These are phyloP conservation scores for Trichothecium sympodiale DNA, from an alignment of 2,329 filamentous ascomycete species.

Conservation along the genomic window DNA sequence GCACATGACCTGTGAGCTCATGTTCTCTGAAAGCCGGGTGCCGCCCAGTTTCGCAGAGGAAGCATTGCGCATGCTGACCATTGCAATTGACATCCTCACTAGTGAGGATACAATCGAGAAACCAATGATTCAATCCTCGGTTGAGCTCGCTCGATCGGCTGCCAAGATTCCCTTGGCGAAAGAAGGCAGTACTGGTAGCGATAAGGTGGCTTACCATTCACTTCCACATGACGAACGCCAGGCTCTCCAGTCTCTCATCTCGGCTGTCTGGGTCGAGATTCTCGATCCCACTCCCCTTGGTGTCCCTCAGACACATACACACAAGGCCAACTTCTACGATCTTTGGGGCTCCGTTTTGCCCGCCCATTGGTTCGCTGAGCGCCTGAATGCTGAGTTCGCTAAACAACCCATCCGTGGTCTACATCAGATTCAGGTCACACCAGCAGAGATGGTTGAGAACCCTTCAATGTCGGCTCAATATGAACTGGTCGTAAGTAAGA, in stretches of 20 bases:
- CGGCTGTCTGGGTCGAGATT: constrained; percentile 31
- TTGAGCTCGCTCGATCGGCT: constrained; percentile 23
- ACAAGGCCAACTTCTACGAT: constrained; percentile 37
- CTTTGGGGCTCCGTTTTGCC: constrained; percentile 38
- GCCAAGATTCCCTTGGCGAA: constrained; percentile 29
- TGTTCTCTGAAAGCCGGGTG: constrained; percentile 34
- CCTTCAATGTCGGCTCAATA: constrained; percentile 39
- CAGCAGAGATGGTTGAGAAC: constrained; percentile 37
- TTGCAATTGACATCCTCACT: constrained; percentile 33
- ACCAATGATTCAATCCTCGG: constrained; percentile 30
- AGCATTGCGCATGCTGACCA: constrained; percentile 32
- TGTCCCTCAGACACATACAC: constrained; percentile 28
- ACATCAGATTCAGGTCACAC: constrained; percentile 26
- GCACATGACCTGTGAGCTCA: constrained; percentile 29
- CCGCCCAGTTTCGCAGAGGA: constrained; percentile 28
- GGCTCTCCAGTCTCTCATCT: constrained; percentile 29
- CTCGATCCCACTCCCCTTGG: constrained; percentile 27
- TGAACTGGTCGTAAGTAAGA: constrained; percentile 24
- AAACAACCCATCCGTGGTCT: constrained; percentile 23
- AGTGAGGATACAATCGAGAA: constrained; percentile 33
- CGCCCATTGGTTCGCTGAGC: constrained; percentile 32
- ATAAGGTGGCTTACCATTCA: constrained; percentile 6
- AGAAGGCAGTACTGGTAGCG: constrained; percentile 5
- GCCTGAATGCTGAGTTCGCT: constrained; percentile 30
- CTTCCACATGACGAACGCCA: constrained; percentile 28